Conservation (phyloP, 768 basidiomycete genomes). For the Cystobasidium tubakii region DNA sequence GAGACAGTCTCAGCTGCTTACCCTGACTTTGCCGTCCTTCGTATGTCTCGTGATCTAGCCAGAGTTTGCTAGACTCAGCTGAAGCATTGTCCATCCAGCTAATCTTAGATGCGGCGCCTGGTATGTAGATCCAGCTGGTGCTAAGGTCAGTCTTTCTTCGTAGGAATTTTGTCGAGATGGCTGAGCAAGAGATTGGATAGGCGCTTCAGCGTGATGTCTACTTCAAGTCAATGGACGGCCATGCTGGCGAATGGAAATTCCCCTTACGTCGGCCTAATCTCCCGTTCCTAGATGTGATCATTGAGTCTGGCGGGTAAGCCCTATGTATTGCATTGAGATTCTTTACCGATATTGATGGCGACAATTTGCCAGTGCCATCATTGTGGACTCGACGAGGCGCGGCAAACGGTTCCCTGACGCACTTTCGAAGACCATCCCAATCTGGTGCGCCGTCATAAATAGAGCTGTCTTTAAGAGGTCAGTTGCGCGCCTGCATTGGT, state of each 20-base stretch:
- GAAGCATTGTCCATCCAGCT: constrained; percentile 53
- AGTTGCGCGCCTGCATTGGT: constrained; percentile 39
- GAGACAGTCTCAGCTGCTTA: constrained; percentile 55
- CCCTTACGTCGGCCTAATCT: constrained; percentile 86
- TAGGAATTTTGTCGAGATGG: no score
- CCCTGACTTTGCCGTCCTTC: constrained; percentile 57
- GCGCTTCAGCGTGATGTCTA: constrained; percentile 37
- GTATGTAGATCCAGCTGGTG: constrained; percentile 66
- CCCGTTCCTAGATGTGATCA: constrained; percentile 62
- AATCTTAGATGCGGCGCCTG: constrained; percentile 91
- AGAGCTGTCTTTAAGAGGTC: constrained; percentile 51
- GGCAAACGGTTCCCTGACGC: constrained; percentile 94
- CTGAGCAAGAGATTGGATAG: not conserved
- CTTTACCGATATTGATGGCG: not conserved
- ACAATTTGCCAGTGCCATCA: constrained; percentile 57
- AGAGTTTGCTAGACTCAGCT: not conserved
- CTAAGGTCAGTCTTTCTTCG: constrained; percentile 53
- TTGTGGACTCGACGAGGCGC: constrained; percentile 86
- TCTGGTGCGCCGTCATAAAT: constrained; percentile 90
- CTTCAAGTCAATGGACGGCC: constrained; percentile 45
- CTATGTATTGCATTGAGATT: not conserved
- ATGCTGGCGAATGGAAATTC: constrained; percentile 43
- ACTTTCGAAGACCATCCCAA: constrained; percentile 83
- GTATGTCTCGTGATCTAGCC: constrained; percentile 47
- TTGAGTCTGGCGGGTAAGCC: constrained; percentile 58